Evolutionary conservation across 805 yeast species (phyloP).

Genomic region (Wickerhamomyces mucosus): DNA sequence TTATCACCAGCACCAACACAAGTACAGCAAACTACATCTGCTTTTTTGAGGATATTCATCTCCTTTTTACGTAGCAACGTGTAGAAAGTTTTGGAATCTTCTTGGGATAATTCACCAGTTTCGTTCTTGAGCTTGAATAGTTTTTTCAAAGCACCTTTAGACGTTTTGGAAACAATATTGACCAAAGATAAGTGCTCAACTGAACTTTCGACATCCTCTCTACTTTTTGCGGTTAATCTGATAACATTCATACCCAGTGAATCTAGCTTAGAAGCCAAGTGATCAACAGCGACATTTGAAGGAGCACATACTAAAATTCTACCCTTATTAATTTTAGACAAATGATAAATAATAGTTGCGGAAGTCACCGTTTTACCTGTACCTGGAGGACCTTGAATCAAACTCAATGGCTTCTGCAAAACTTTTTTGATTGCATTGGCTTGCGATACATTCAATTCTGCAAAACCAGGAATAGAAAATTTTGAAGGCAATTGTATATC

Average conservation of each 20-base stretch:
- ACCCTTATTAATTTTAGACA: constrained; percentile 50
- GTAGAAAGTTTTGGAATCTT: constrained; percentile 39
- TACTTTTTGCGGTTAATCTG: constrained; percentile 62
- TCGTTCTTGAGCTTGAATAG: constrained; percentile 49
- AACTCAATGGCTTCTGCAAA: constrained; percentile 59
- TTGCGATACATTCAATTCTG: constrained; percentile 71
- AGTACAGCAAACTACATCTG: constrained; percentile 82
- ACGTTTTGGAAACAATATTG: constrained; percentile 35
- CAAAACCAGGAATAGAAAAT: constrained; percentile 56
- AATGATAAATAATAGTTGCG: constrained; percentile 76
- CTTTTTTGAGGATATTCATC: constrained; percentile 35
- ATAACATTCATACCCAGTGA: constrained; percentile 69
- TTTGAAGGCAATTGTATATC: constrained; percentile 51
- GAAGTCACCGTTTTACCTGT: constrained; percentile 95
- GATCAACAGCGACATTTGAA: constrained; percentile 92
- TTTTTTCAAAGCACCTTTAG: constrained; percentile 50
- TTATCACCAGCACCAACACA: constrained; percentile 88
- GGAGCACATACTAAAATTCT: constrained; percentile 88
- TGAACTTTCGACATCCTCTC: constrained; percentile 72
- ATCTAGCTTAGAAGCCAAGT: constrained; percentile 65
- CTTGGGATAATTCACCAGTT: constrained; percentile 54
- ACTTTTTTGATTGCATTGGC: constrained; percentile 65
- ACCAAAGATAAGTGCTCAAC: constrained; percentile 51
- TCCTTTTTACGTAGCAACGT: constrained; percentile 40
- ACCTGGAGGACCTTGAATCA: constrained; percentile 95